Evolutionary conservation across 805 yeast genomes (phyloP).

Genomic region (Pichia deserticola): DNA sequence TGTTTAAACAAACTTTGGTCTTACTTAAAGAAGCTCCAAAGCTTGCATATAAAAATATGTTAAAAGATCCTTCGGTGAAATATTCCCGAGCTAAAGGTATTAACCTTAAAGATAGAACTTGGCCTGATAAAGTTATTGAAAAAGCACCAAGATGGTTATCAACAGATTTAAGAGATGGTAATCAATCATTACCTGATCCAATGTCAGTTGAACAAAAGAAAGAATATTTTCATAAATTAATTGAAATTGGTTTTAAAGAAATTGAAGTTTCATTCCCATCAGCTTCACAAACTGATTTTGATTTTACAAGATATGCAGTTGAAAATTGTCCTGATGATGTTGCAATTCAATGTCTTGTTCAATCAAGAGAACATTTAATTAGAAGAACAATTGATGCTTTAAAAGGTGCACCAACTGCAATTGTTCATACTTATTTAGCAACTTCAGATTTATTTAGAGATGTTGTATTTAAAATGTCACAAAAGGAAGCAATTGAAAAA

Average conservation of each 20-base stretch:
- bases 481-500: constrained; percentile 57
- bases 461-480: constrained; percentile 66
- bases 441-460: constrained; percentile 71
- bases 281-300: constrained; percentile 77
- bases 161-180: constrained; percentile 76
- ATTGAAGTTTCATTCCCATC: constrained; percentile 78
- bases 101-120: constrained; percentile 52
- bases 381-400: constrained; percentile 69
- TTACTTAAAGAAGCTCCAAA: constrained; percentile 23
- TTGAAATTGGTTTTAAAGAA: constrained; percentile 72
- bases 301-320: constrained; percentile 72
- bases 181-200: constrained; percentile 77
- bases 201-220: constrained; percentile 71
- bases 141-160: constrained; percentile 78
- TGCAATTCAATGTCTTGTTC: constrained; percentile 64
- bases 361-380: constrained; percentile 68
- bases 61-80: constrained; percentile 60
- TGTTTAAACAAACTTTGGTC: constrained; percentile 26
- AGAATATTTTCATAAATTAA: constrained; percentile 62
- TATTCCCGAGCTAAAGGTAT: constrained; percentile 51
- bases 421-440: constrained; percentile 67
- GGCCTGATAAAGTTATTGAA: constrained; percentile 62
- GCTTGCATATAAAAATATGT: constrained; percentile 41
- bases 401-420: constrained; percentile 66
- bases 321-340: constrained; percentile 75